Percentiles rank a stretch among this genome's conserved stretches.
phyloP scores from a whole-genome alignment of 805 yeast species.

The Saccharomycopsis javanensis region DNA sequence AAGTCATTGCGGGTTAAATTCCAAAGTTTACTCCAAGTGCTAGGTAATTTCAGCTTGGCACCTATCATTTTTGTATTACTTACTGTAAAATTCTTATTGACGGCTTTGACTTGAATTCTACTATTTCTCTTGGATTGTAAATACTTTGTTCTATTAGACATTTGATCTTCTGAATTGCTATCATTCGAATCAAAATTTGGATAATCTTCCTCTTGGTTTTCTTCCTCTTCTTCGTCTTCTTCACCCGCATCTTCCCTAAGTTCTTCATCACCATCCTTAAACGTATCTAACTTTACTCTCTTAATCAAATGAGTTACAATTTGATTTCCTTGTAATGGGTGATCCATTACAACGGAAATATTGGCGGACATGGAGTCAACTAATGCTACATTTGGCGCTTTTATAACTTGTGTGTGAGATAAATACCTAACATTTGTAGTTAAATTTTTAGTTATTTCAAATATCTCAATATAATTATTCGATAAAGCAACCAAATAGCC shows the following conservation, averaged over 20 bases:
- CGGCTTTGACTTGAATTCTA: not conserved
- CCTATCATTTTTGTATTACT: slow-evolving; percentile 14
- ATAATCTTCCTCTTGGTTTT: not conserved
- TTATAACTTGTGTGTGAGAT: slow-evolving; percentile 15
- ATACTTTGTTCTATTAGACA: not conserved
- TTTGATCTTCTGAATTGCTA: not conserved
- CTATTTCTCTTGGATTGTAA: slow-evolving; percentile 4
- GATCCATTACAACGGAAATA: slow-evolving; percentile 18
- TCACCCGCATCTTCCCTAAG: slow-evolving; percentile 5
- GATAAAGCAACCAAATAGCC: slow-evolving; percentile 11
- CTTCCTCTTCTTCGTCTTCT: slow-evolving; percentile 2
- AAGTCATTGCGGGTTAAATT: slow-evolving; percentile 12
- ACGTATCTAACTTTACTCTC: not conserved
- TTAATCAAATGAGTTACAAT: slow-evolving; percentile 18
- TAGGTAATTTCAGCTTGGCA: slow-evolving; percentile 13
- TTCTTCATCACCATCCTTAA: not conserved
- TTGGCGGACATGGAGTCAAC: slow-evolving; percentile 14
- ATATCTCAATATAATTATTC: slow-evolving; percentile 14
- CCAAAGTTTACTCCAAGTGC: slow-evolving; percentile 15
- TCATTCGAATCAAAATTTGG: not conserved
- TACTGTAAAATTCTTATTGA: slow-evolving; percentile 8
- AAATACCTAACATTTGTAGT: slow-evolving; percentile 9
- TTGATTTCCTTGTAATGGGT: slow-evolving; percentile 18
- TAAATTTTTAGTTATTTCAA: slow-evolving; percentile 7
- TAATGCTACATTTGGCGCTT: slow-evolving; percentile 13